Evolutionary conservation across 331 rosid species (phyloP).

Genomic region (Dryas integrifolia): DNA sequence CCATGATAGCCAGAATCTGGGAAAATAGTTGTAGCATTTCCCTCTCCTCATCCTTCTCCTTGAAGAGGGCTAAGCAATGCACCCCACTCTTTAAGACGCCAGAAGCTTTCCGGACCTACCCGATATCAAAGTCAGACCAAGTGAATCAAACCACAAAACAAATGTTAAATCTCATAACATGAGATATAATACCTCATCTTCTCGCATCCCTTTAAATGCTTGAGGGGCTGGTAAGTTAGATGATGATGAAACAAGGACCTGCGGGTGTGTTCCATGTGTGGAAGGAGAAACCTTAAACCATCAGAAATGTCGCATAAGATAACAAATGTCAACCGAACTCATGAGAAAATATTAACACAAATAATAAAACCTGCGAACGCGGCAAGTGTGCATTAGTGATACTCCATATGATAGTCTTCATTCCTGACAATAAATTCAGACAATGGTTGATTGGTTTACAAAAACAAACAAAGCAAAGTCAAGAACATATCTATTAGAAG

Average conservation of each 20-base stretch:
- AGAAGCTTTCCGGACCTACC: conserved; percentile 87
- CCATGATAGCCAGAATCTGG: conserved; percentile 95
- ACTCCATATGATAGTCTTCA: conserved; percentile 99
- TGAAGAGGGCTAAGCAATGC: conserved; percentile 94
- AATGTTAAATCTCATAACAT: conserved; percentile 20
- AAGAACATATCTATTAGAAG: background rate
- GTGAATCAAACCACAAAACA: conserved; percentile 18
- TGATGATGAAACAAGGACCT: conserved; percentile 75
- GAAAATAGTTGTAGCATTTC: conserved; percentile 93
- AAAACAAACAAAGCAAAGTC: background rate
- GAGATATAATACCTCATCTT: conserved; percentile 73
- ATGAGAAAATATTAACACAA: conserved; percentile 14
- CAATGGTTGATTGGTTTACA: conserved; percentile 8
- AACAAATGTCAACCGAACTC: conserved; percentile 25
- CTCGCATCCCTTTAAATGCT: conserved; percentile 93
- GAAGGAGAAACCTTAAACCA: conserved; percentile 51
- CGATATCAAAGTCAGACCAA: conserved; percentile 31
- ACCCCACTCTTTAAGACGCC: conserved; percentile 97
- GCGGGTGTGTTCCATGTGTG: conserved; percentile 47
- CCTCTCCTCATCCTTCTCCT: conserved; percentile 97
- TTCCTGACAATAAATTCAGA: conserved; percentile 54
- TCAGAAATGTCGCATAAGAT: conserved; percentile 35
- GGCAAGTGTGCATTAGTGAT: conserved; percentile 97
- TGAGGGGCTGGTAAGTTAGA: conserved; percentile 72
- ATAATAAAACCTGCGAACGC: conserved; percentile 74